phyloP scores from a whole-genome alignment of 305 asterid species.

The Fraxinus paxiana region DNA sequence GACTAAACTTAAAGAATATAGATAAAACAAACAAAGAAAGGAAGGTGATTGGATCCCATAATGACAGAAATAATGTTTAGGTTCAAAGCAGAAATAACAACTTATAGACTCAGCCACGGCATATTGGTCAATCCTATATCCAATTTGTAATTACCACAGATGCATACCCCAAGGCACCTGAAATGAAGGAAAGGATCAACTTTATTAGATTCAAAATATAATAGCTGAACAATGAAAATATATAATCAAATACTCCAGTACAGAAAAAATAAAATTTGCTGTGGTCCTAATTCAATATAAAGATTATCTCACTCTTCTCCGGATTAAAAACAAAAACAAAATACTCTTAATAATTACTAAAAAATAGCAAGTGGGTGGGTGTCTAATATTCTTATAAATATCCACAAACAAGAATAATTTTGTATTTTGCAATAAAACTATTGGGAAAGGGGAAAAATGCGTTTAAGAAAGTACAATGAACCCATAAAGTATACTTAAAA shows the following conservation, averaged over 20 bases:
- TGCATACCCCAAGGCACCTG: neutral
- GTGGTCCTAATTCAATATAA: neutral
- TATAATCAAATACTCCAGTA: neutral
- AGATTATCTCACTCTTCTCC: neutral
- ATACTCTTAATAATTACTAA: neutral
- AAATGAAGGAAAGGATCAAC: neutral
- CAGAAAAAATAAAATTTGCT: neutral
- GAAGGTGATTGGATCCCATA: slow-evolving; percentile 58
- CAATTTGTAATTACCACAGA: neutral
- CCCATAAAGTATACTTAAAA: neutral
- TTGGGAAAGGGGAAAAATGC: neutral
- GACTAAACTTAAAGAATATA: slow-evolving; percentile 44
- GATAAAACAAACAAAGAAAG: slow-evolving; percentile 43
- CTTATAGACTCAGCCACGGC: neutral
- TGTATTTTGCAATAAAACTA: neutral
- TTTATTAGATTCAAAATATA: neutral
- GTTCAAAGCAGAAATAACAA: slow-evolving; percentile 16
- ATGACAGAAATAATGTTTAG: neutral
- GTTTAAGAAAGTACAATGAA: neutral
- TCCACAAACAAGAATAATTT: neutral
- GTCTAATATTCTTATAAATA: neutral
- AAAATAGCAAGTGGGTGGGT: neutral
- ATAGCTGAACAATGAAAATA: neutral
- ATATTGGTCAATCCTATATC: neutral
- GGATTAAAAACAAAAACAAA: neutral